Base-by-base conservation (phyloP, 768 basidiomycete species). In the Hirschioporus abietinus region DNA sequence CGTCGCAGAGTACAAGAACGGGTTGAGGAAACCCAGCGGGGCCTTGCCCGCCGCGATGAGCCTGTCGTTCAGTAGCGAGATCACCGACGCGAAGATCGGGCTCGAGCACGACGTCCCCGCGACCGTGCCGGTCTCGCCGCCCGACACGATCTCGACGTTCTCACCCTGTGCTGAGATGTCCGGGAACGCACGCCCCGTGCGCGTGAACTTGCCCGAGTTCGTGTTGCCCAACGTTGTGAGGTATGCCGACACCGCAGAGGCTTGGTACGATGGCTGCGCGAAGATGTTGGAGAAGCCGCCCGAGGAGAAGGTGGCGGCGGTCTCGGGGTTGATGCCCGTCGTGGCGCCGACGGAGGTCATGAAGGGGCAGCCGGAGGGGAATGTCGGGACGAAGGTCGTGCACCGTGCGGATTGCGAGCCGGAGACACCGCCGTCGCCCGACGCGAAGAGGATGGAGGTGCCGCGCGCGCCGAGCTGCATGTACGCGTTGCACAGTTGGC, bases 101-200 rank as follows among this genome's bases (percentile, higher is more conserved):
- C 71, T 73, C 57, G 77, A 74, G 67, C 73, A 74, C 65, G 72
- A 73, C 25, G 78, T 79, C 17, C 78, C 77, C 18, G 64, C 71
- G 64, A 76, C 73, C 57, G 68, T 58, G 5, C 66, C 72, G 9
- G 66, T 34, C 60, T 69, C 24, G 26, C 65, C 66, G 60, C 66
- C 58, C 67, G 67, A 36, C 35, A 72, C 67, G 66, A 78, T 75
- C 68, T 70, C 70, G 63, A 76, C 75, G 67, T 76, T 73, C 52
- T 75, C 66, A 15, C 77, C 79, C 66, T 75, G 72, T 10, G 84
- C 81, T 20, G 81, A 72, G 63, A 84, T 73, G 73, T 85, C 83
- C 25, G 84, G 84, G 75, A 78, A 84, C 1, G 70, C 82, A 60
- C 83, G 82, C 34, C 81, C 81, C 72, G 63, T 74, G 58, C 60